These are phyloP conservation scores for Davidsoniella virescens DNA, from an alignment of 2,329 filamentous ascomycete genomes.

Conservation along the genomic window DNA sequence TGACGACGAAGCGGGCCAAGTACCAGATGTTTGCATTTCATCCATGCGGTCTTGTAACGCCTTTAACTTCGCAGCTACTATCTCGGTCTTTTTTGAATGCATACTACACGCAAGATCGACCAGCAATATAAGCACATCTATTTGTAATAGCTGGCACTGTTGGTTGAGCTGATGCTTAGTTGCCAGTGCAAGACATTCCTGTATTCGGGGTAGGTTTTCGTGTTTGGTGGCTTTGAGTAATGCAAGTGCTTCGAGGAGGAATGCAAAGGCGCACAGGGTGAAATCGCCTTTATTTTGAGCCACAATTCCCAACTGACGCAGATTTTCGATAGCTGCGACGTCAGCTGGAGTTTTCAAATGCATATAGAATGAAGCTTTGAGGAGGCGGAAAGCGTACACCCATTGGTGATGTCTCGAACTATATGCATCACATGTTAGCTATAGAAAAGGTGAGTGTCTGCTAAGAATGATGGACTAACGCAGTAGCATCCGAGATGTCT, in stretches of 20 bases:
- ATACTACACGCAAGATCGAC: constrained; percentile 57
- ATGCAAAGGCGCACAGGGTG: constrained; percentile 48
- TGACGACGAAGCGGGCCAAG: constrained; percentile 31
- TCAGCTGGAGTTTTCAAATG: constrained; percentile 46
- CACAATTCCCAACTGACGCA: constrained; percentile 44
- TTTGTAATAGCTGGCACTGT: constrained; percentile 46
- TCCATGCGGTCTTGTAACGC: constrained; percentile 48
- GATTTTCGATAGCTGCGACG: constrained; percentile 47
- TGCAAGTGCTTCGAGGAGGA: constrained; percentile 52
- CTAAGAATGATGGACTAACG: constrained; percentile 27
- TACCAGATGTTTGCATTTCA: constrained; percentile 27
- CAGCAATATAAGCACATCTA: constrained; percentile 48
- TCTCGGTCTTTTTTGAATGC: constrained; percentile 41
- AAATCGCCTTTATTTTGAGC: constrained; percentile 45
- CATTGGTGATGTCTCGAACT: constrained; percentile 52
- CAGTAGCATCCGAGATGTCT: constrained; percentile 50
- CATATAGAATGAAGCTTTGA: constrained; percentile 54
- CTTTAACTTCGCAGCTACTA: constrained; percentile 42
- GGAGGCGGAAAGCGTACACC: constrained; percentile 61
- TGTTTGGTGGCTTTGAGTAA: constrained; percentile 47
- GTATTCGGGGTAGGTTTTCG: constrained; percentile 53
- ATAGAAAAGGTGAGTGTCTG: constrained; percentile 13
- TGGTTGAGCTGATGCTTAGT: constrained; percentile 54
- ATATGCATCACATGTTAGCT: constrained; percentile 3
- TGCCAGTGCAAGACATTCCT: constrained; percentile 57